Evolutionary conservation across 352 stramenopile species (phyloP).

Genomic region (Pythium aristosporum): DNA sequence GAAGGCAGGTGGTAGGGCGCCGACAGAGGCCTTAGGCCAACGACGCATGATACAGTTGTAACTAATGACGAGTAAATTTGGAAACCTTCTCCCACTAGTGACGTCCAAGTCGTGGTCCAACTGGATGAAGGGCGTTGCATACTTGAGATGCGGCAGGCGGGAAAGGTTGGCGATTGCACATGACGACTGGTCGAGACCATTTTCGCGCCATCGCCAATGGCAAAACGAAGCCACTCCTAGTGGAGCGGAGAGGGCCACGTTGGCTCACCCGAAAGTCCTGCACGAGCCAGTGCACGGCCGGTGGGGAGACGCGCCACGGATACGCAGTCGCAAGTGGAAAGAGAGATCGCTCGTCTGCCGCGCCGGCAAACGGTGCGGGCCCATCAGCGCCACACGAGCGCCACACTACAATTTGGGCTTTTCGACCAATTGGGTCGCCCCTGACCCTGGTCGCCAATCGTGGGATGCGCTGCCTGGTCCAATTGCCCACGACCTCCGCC

Average conservation of each 20-base stretch:
- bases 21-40: not conserved
- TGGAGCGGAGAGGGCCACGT: not conserved
- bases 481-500: no score
- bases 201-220: not conserved
- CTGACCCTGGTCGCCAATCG: not conserved
- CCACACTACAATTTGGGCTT: not conserved
- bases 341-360: slow-evolving; percentile 20
- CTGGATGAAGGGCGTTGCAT: not conserved
- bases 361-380: not conserved
- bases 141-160: not conserved
- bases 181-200: not conserved
- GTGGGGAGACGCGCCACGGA: slow-evolving; percentile 13
- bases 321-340: slow-evolving; percentile 20
- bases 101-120: not conserved
- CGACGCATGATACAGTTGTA: slow-evolving; percentile 26
- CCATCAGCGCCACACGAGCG: not conserved
- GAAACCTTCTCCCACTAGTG: not conserved
- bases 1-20: no score
- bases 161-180: no score
- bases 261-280: not conserved
- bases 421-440: not conserved
- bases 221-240: slow-evolving; percentile 4
- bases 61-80: slow-evolving; percentile 24
- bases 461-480: not conserved
- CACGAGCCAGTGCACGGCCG: slow-evolving; percentile 14